phyloP scores from a whole-genome alignment of 2,329 filamentous ascomycete genomes.

The Thelonectria discophora region DNA sequence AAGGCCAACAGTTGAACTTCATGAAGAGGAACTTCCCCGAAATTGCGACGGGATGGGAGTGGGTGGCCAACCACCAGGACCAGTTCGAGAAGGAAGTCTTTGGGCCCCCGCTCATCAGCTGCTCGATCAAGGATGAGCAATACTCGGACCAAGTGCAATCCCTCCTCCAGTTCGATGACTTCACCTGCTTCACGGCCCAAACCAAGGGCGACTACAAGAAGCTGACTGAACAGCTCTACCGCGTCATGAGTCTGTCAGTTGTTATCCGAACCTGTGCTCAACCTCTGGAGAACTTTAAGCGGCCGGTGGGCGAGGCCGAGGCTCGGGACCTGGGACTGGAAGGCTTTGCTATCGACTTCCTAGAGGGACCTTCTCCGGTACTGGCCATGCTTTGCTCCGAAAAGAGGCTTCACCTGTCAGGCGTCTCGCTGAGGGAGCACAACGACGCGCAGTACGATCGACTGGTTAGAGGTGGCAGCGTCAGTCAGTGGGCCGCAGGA shows the following conservation, averaged over 20 bases:
- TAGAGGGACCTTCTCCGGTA: constrained; percentile 84
- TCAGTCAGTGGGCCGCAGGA: constrained; percentile 77
- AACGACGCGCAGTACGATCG: constrained; percentile 72
- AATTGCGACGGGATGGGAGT: constrained; percentile 77
- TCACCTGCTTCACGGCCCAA: constrained; percentile 79
- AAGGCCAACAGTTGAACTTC: constrained; percentile 76
- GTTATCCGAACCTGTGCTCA: constrained; percentile 72
- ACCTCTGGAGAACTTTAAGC: constrained; percentile 62
- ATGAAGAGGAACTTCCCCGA: constrained; percentile 70
- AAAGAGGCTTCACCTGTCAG: constrained; percentile 73
- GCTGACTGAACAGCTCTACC: constrained; percentile 72
- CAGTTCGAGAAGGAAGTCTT: constrained; percentile 80
- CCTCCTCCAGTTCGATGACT: constrained; percentile 60
- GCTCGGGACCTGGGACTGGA: constrained; percentile 73
- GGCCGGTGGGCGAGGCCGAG: constrained; percentile 64
- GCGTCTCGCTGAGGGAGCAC: constrained; percentile 70
- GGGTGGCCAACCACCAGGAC: constrained; percentile 77
- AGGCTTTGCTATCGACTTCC: constrained; percentile 79
- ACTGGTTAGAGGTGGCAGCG: constrained; percentile 65
- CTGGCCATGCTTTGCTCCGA: constrained; percentile 88
- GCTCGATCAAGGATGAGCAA: constrained; percentile 76
- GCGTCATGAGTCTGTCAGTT: constrained; percentile 72
- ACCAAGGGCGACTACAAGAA: constrained; percentile 77
- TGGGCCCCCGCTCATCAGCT: constrained; percentile 82
- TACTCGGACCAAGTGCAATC: constrained; percentile 68